phyloP scores from a whole-genome alignment of 192 early-diverging fungal genomes.

The Podila horticola region DNA sequence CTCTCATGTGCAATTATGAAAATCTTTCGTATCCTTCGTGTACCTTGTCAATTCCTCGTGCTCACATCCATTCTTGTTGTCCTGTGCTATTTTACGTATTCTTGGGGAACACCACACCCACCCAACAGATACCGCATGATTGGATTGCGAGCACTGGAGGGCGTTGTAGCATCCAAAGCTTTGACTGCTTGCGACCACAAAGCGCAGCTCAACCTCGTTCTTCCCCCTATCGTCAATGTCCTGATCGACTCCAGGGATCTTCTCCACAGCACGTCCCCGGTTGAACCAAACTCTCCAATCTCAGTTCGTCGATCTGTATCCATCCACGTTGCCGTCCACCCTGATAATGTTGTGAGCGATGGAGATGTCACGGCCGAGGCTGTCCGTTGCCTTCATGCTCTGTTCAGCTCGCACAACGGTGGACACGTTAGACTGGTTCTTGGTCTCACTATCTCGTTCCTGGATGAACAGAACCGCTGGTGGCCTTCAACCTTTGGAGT shows the following conservation, averaged over 20 bases:
- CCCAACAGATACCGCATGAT: constrained; percentile 54
- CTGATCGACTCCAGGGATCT: constrained; percentile 46
- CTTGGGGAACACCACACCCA: neutral
- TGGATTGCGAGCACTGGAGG: constrained; percentile 73
- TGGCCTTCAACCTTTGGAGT: constrained; percentile 49
- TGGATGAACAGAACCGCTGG: constrained; percentile 51
- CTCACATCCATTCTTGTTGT: neutral
- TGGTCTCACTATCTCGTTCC: constrained; percentile 32
- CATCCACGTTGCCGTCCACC: constrained; percentile 33
- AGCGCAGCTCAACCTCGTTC: constrained; percentile 68
- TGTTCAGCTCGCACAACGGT: constrained; percentile 40
- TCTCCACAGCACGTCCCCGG: constrained; percentile 11
- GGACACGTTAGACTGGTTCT: constrained; percentile 32
- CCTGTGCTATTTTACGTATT: neutral
- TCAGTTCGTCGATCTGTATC: constrained; percentile 26
- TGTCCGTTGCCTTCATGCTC: constrained; percentile 43
- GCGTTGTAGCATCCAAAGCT: constrained; percentile 68
- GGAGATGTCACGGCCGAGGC: constrained; percentile 47
- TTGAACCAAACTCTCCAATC: neutral
- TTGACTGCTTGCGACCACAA: constrained; percentile 69
- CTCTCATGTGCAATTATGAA: constrained; percentile 17
- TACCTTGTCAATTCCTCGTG: neutral
- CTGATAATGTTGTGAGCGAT: constrained; percentile 33
- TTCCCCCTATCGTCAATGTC: constrained; percentile 61
- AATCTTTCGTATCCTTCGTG: neutral